Evolutionary conservation across 805 yeast species (phyloP).

Genomic region (Nakazawaea ishiwadae): DNA sequence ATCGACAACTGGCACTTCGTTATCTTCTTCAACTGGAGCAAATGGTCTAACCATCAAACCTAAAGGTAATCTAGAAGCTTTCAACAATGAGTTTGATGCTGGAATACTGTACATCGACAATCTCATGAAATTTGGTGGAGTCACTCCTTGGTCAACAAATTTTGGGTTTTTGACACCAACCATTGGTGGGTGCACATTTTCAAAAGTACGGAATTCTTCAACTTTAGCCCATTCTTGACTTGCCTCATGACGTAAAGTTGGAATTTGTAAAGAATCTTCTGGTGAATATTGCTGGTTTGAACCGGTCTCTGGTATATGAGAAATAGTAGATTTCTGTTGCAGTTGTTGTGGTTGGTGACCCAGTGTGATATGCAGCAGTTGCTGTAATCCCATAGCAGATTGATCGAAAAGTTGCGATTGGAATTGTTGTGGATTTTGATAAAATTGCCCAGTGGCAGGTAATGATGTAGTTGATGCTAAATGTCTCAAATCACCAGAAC

Average conservation of each 20-base stretch:
- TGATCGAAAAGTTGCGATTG: slow-evolving; percentile 10
- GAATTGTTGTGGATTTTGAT: slow-evolving; percentile 5
- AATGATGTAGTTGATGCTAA: slow-evolving; percentile 6
- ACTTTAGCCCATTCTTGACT: slow-evolving; percentile 29
- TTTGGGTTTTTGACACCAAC: slow-evolving; percentile 62
- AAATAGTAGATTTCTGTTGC: slow-evolving; percentile 13
- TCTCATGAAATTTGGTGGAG: slow-evolving; percentile 76
- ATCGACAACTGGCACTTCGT: slow-evolving; percentile 67
- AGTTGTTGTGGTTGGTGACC: slow-evolving; percentile 11
- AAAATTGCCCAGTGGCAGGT: slow-evolving; percentile 2
- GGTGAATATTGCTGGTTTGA: slow-evolving; percentile 10
- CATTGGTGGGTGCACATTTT: slow-evolving; percentile 77
- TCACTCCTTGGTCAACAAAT: slow-evolving; percentile 77
- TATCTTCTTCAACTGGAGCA: slow-evolving; percentile 49
- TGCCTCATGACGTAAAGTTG: slow-evolving; percentile 15
- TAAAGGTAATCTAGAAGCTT: slow-evolving; percentile 70
- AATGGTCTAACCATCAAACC: slow-evolving; percentile 83
- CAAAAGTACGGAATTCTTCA: slow-evolving; percentile 61
- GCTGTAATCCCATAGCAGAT: slow-evolving; percentile 5
- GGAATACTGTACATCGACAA: slow-evolving; percentile 84
- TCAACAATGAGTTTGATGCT: slow-evolving; percentile 60
- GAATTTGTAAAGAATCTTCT: slow-evolving; percentile 9
- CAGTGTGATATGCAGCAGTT: slow-evolving; percentile 9
- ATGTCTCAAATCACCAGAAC: not conserved
- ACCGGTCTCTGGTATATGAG: slow-evolving; percentile 12